Evolutionary conservation across 1,284 basidiomycete genomes (phyloP), one percentile per base, ranked within the genome.

Genomic region (Puccinia novopanici): DNA sequence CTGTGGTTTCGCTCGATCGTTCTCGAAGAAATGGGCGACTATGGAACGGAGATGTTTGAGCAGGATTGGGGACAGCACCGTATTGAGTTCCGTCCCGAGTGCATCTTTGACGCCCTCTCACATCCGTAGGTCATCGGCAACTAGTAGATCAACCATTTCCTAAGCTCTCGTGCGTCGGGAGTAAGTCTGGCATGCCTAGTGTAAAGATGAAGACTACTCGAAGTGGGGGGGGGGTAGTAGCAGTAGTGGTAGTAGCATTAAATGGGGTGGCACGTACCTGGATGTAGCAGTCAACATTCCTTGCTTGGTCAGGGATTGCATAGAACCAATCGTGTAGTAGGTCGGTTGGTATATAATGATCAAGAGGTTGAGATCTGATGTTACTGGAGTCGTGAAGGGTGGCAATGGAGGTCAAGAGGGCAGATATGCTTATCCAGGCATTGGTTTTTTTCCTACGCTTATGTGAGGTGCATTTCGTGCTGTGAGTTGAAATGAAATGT

Each of bases 31-130:
- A n/a, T n/a, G n/a, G n/a, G n/a, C n/a, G n/a, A n/a, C n/a, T n/a
- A n/a, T n/a, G n/a, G n/a, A n/a, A n/a, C n/a, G n/a, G n/a, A n/a
- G n/a, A n/a, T n/a, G n/a, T n/a, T n/a, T n/a, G n/a, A n/a, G n/a
- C n/a, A n/a, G n/a, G n/a, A n/a, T n/a, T n/a, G n/a, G n/a, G n/a
- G n/a, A n/a, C n/a, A n/a, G n/a, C n/a, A n/a, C n/a, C n/a, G n/a
- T n/a, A n/a, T n/a, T n/a, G n/a, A n/a, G n/a, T n/a, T n/a, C n/a
- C n/a, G n/a, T n/a, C n/a, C n/a, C 93, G 12, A 95, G 86, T 0
- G 93, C 92, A 81, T 93, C 92, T 84, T 91, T 89, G 3, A 92
- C 91, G 6, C 90, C 88, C 83, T 94, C 92, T 22, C 92, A 89
- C 42, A 91, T 89, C 72, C 90, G 88, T 3, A 90, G 87, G 72